Base-by-base conservation (phyloP, 1,284 basidiomycete genomes). In the Cutaneotrichosporon cutaneum region DNA sequence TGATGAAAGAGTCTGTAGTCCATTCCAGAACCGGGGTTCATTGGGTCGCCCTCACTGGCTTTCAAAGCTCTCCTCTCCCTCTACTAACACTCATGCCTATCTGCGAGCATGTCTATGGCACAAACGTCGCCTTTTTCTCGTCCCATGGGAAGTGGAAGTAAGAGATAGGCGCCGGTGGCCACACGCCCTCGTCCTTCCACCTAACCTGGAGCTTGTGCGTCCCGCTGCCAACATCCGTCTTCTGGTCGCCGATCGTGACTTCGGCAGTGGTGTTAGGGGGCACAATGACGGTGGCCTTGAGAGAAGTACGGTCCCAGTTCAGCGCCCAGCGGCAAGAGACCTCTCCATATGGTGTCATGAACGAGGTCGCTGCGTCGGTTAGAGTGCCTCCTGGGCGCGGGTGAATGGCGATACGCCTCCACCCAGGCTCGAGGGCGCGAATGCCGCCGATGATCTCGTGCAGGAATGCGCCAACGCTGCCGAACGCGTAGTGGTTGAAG, bases 401-500 rank as follows among this genome's bases (percentile, higher is more conserved):
- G 24, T 62, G 52, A 58, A 79, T 60, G 4, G 69, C 47, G 2
- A 68, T 63, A 21, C 30, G 36, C 42, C 68, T 68, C 70, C 70
- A 79, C 11, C 77, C 76, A 2, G 70, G 65, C 8, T 54, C 32
- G 24, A 67, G 27, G 0, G 71, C 65, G 2, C 66, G 42, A 3
- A 79, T 60, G 33, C 77, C 77, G 14, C 72, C 77, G 21, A 77
- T 63, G 18, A 53, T 60, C 7, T 24, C 21, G 62, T 79, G 73
- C 64, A 79, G 59, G 62, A 77, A 77, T 2, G 58, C 36, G 0
- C 73, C 75, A 16, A 76, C 75, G 6, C 72, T 55, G 3, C 77
- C 77, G 10, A 79, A 64, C 3, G 77, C 76, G 61, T 76, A 79
- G 53, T 79, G 77, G 61, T 79, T 79, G 66, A 79, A 77, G 0